phyloP scores from a whole-genome alignment of 371 early-diverging fungal species.

The Globomyces sp. region DNA sequence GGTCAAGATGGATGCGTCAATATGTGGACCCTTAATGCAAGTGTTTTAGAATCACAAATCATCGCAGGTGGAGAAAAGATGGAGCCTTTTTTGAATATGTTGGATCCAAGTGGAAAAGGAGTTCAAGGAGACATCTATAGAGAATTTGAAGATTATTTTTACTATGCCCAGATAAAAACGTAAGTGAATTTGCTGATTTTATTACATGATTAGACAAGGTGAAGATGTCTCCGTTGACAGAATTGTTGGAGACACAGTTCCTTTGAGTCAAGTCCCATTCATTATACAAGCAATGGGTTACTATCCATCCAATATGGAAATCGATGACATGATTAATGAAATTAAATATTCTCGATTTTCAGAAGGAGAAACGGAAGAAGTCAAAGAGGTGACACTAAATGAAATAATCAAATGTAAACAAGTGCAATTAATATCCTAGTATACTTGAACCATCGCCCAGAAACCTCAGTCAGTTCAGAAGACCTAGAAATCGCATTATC shows the following conservation, averaged over 20 bases:
- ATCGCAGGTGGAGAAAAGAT: slow-evolving; percentile 37
- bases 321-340: slow-evolving; percentile 52
- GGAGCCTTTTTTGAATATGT: slow-evolving; percentile 49
- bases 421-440: slow-evolving; percentile 24
- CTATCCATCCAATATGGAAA: slow-evolving; percentile 48
- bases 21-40: slow-evolving; percentile 44
- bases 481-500: slow-evolving; percentile 35
- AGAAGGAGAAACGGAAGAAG: slow-evolving; percentile 28
- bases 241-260: slow-evolving; percentile 35
- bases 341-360: slow-evolving; percentile 40
- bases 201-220: slow-evolving; percentile 38
- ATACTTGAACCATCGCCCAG: slow-evolving; percentile 47
- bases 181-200: not conserved
- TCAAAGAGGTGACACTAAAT: slow-evolving; percentile 34
- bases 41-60: slow-evolving; percentile 40
- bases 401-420: slow-evolving; percentile 46
- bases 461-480: slow-evolving; percentile 28
- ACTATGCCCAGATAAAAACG: slow-evolving; percentile 51
- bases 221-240: slow-evolving; percentile 41
- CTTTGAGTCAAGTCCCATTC: slow-evolving; percentile 36
- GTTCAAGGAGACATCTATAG: slow-evolving; percentile 34
- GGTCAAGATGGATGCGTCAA: slow-evolving; percentile 44
- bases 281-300: slow-evolving; percentile 55
- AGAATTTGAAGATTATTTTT: slow-evolving; percentile 60
- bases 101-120: slow-evolving; percentile 34